Base-by-base conservation (phyloP, 2,329 filamentous ascomycete genomes). In the Fusarium sp. region DNA sequence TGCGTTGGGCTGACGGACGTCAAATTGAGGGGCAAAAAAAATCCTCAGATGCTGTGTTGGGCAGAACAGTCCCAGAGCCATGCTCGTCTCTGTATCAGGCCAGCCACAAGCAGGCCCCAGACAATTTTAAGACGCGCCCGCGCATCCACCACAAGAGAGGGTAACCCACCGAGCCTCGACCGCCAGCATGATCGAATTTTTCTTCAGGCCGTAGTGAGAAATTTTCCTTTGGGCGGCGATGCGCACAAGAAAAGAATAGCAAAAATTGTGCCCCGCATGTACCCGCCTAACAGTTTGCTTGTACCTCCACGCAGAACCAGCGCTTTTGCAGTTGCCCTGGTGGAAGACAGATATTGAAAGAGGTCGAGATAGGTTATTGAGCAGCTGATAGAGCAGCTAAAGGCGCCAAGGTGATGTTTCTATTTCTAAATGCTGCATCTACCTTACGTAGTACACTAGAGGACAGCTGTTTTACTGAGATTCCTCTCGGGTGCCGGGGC, bases 201-300 rank as follows among this genome's bases (percentile, higher is more conserved):
- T 62, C 65, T 70, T 73, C 52, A 69, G 70, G 66, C 73, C 69
- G 74, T 67, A 71, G 69, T 70, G 63, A 70, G 69, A 77, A 74
- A 73, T 78, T 79, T 78, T 75, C 27, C 58, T 67, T 76, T 72
- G 55, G 62, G 59, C 62, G 64, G 56, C 58, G 51, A 60, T 66
- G 59, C 68, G 60, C 70, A 62, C 57, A 70, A 67, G 54, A 57
- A 57, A 67, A 66, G 42, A 71, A 57, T 67, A 14, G 49, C 10
- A 57, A 67, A 70, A 70, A 37, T 51, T 58, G 31, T 66, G 66
- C 74, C 69, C 76, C 72, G 63, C 75, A 78, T 38, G 73, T 78
- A 78, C 52, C 70, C 72, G 46, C 75, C 76, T 80, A 79, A 72
- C 79, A 80, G 67, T 68, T 69, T 41, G 21, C 54, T 76, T 73